phyloP scores from a whole-genome alignment of 2,329 filamentous ascomycete species.

The Sporothrix variecibatus region DNA sequence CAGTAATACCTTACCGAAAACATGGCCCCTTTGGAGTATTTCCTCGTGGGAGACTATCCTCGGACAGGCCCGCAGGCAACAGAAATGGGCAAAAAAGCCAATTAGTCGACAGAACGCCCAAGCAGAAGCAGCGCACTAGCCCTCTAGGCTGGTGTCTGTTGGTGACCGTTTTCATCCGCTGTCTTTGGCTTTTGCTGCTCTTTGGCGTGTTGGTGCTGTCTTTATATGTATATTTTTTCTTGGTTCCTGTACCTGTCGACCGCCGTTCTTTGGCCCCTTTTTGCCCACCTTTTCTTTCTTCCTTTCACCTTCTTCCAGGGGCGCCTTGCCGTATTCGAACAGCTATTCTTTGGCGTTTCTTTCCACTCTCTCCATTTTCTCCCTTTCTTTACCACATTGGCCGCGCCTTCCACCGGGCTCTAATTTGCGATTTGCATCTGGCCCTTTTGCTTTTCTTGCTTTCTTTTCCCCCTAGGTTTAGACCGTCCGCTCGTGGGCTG shows the following conservation, averaged over 20 bases:
- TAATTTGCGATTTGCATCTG: background rate
- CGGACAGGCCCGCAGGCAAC: background rate
- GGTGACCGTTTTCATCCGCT: constrained; percentile 8
- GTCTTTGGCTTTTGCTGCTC: background rate
- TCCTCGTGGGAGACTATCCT: background rate
- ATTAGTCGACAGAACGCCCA: constrained; percentile 4
- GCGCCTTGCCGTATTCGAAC: background rate
- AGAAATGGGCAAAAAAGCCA: constrained; percentile 1
- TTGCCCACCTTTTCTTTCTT: constrained; percentile 3
- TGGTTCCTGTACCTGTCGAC: background rate
- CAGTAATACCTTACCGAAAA: background rate
- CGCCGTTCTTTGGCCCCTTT: background rate
- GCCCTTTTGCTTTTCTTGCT: background rate
- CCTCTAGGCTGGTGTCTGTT: constrained; percentile 7
- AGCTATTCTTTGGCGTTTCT: background rate
- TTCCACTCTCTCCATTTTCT: background rate
- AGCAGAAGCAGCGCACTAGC: background rate
- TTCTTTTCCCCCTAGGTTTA: constrained; percentile 5
- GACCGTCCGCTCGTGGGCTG: background rate
- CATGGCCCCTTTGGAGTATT: background rate
- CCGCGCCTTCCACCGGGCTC: background rate
- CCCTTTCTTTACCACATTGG: background rate
- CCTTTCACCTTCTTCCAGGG: background rate
- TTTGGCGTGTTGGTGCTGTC: background rate
- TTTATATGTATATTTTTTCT: background rate